Evolutionary conservation across 2,329 filamentous ascomycete species (phyloP).

Genomic region (Colletotrichum musae): DNA sequence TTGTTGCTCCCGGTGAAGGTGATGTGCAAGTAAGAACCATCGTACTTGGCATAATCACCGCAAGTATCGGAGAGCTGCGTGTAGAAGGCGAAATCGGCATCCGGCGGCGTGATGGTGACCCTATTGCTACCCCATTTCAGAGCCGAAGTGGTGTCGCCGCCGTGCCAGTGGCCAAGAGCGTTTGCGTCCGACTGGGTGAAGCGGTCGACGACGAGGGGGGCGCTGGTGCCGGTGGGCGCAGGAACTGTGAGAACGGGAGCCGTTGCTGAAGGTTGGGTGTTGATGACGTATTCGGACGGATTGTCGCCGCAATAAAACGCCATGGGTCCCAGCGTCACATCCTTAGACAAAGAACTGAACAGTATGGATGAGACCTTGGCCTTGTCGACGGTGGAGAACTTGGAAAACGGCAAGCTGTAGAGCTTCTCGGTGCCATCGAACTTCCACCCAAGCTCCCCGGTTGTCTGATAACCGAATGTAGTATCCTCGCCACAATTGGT

Average conservation of each 20-base stretch:
- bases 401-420: conserved; percentile 70
- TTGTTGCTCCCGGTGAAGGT: conserved; percentile 73
- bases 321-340: conserved; percentile 69
- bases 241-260: conserved; percentile 62
- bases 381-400: conserved; percentile 64
- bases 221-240: conserved; percentile 63
- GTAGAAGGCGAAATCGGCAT: conserved; percentile 70
- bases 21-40: conserved; percentile 75
- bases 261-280: conserved; percentile 55
- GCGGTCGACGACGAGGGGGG: conserved; percentile 71
- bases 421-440: conserved; percentile 72
- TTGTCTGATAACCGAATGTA: conserved; percentile 56
- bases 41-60: conserved; percentile 68
- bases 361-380: conserved; percentile 67
- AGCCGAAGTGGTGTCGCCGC: conserved; percentile 69
- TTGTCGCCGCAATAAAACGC: conserved; percentile 70
- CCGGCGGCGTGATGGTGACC: conserved; percentile 59
- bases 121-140: conserved; percentile 65
- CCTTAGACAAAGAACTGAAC: conserved; percentile 60
- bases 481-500: conserved; percentile 57
- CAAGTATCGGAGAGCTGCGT: conserved; percentile 63
- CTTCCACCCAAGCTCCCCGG: conserved; percentile 69
- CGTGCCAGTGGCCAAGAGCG: conserved; percentile 76
- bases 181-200: conserved; percentile 70
- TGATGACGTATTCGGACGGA: conserved; percentile 62